These are phyloP conservation scores for Psilocybe cubensis DNA, from an alignment of 768 basidiomycete species.

Conservation along the genomic window DNA sequence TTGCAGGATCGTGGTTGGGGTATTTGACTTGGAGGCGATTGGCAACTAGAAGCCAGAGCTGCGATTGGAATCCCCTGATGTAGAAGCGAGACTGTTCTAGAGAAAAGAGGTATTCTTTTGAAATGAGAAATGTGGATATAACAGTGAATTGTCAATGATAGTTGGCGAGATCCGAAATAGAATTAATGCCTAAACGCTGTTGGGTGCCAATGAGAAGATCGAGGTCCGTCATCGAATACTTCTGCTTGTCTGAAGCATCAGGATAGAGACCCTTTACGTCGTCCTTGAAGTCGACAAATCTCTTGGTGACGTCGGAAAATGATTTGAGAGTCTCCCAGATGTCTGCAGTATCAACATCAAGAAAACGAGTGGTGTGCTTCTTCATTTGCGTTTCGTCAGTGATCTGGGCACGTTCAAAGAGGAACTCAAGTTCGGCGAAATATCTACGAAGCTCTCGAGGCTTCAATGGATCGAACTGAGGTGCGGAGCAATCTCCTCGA, in stretches of 20 bases:
- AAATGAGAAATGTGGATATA: conserved; percentile 21
- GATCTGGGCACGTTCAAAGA: not conserved
- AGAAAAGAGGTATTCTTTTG: conserved; percentile 13
- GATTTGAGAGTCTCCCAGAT: not conserved
- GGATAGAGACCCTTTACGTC: conserved; percentile 11
- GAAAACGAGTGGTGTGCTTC: not conserved
- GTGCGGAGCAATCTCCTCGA: conserved; percentile 2
- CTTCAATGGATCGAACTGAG: not conserved
- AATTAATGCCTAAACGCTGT: conserved; percentile 10
- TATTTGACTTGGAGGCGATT: conserved; percentile 21
- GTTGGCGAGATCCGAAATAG: conserved; percentile 15
- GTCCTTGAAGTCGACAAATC: conserved; percentile 8
- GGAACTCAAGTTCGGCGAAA: not conserved
- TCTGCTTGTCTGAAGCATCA: conserved; percentile 4
- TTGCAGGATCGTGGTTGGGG: conserved; percentile 25
- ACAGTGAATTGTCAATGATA: conserved; percentile 24
- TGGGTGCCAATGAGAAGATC: conserved; percentile 7
- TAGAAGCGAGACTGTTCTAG: conserved; percentile 21
- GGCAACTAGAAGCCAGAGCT: not conserved
- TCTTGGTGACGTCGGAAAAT: not conserved
- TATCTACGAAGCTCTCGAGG: not conserved
- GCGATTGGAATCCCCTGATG: not conserved
- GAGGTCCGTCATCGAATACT: conserved; percentile 7
- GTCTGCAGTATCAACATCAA: not conserved
- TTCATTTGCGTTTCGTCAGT: not conserved